Conservation (phyloP, 78 protist genomes). For the Paratrimastix pyriformis region DNA sequence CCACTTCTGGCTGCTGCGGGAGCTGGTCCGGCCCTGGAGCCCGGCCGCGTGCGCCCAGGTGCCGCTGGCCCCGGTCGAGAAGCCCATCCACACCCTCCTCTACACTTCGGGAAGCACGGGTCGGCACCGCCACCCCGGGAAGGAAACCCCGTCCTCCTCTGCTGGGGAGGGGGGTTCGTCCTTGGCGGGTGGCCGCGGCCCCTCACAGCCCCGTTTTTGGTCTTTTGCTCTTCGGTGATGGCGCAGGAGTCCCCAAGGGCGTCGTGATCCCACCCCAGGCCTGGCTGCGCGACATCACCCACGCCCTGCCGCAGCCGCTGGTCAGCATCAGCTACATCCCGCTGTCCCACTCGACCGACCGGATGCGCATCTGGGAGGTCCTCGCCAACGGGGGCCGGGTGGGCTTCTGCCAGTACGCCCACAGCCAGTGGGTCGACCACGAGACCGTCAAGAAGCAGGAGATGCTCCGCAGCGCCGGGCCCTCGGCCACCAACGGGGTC, state of each 20-base stretch:
- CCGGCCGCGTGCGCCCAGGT: too few relatives aligned
- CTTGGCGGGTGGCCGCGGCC: too few relatives aligned
- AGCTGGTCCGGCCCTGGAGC: too few relatives aligned
- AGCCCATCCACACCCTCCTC: constrained; percentile 1
- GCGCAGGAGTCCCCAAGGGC: constrained; percentile 26
- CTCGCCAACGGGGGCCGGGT: constrained; percentile 32
- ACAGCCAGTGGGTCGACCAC: constrained; percentile 26
- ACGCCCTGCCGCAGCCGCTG: neutral
- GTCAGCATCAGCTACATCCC: constrained; percentile 27
- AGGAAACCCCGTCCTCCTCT: too few relatives aligned
- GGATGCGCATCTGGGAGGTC: constrained; percentile 27
- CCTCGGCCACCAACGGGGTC: neutral
- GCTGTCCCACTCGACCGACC: constrained; percentile 34
- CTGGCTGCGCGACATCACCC: neutral
- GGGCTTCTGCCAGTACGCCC: constrained; percentile 8
- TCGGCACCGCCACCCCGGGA: too few relatives aligned
- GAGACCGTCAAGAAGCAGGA: constrained; percentile 26
- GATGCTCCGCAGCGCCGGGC: neutral
- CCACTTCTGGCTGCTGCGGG: too few relatives aligned
- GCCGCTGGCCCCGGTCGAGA: neutral
- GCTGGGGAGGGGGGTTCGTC: too few relatives aligned
- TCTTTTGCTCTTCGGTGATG: too few relatives aligned
- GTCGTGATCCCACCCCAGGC: constrained; percentile 7
- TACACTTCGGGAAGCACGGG: constrained; percentile 22
- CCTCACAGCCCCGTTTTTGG: too few relatives aligned